These are phyloP conservation scores for Zygnema cylindricum DNA, from an alignment of 139 green algal species.

Conservation along the genomic window DNA sequence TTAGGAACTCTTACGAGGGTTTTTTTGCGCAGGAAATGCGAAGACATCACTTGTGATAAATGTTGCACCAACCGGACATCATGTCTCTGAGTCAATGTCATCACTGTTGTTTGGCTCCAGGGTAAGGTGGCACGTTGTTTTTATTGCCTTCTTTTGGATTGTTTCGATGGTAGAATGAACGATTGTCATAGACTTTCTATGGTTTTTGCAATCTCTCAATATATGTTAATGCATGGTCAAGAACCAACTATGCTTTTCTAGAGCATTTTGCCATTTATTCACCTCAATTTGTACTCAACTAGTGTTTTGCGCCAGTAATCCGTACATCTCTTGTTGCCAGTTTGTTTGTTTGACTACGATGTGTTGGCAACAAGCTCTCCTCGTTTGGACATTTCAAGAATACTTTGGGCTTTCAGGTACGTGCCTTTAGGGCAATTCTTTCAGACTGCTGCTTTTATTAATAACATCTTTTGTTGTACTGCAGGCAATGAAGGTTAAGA, in stretches of 20 bases:
- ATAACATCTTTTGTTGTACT: background rate
- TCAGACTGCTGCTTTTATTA: background rate
- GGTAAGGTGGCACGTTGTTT: background rate
- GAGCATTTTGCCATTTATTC: too few species aligned
- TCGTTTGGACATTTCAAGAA: background rate
- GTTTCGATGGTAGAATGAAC: background rate
- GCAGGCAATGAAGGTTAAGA: slow-evolving; percentile 80
- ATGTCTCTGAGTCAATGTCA: slow-evolving; percentile 79
- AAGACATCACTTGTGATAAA: slow-evolving; percentile 57
- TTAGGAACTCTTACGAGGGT: too few species aligned
- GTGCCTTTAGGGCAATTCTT: background rate
- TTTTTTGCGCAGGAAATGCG: slow-evolving; percentile 48
- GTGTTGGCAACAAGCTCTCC: background rate
- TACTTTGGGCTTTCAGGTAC: background rate
- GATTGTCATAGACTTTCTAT: background rate
- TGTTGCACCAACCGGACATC: slow-evolving; percentile 8
- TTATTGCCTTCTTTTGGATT: background rate
- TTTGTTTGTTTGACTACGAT: background rate
- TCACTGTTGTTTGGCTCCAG: slow-evolving; percentile 79
- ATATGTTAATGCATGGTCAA: background rate
- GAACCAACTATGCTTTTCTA: too few species aligned
- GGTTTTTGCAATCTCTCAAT: background rate
- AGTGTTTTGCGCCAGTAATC: background rate
- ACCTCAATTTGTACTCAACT: slow-evolving; percentile 11
- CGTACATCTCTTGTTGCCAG: background rate